Percentiles rank a stretch among this genome's conserved stretches.
These are phyloP conservation scores for Furcasterigmium sp. DNA, from an alignment of 2,329 filamentous ascomycete species.

Conservation along the genomic window DNA sequence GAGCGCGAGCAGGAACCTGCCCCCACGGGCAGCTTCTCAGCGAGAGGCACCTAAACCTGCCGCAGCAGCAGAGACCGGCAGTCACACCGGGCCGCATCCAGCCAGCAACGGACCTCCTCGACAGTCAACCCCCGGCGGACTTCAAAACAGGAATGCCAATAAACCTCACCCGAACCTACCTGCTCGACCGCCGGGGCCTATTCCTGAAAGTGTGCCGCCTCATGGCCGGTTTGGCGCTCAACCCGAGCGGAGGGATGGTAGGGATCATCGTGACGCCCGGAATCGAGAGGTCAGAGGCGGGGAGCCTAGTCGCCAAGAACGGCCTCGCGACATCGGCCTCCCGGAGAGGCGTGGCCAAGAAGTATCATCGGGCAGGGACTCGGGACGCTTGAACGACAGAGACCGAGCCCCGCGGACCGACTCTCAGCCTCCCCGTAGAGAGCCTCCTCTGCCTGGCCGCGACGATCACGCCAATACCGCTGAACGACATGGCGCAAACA, in stretches of 20 bases:
- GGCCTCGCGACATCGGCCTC: conserved; percentile 33
- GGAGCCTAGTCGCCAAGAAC: conserved; percentile 34
- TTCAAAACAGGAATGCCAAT: conserved; percentile 4
- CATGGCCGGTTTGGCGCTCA: conserved; percentile 35
- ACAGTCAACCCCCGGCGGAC: conserved; percentile 23
- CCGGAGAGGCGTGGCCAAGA: conserved; percentile 39
- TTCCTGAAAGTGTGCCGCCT: conserved; percentile 40
- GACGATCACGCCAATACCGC: conserved; percentile 19
- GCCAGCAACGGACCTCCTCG: conserved; percentile 24
- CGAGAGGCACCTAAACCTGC: not conserved
- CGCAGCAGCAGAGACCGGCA: not conserved
- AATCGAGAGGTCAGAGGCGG: conserved; percentile 27
- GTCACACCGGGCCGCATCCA: not conserved
- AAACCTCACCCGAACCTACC: conserved; percentile 37
- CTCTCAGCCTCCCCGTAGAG: conserved; percentile 27
- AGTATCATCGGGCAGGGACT: conserved; percentile 21
- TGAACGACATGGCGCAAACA: conserved; percentile 24
- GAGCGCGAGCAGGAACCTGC: not conserved
- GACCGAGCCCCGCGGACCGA: conserved; percentile 26
- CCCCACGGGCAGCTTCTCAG: not conserved
- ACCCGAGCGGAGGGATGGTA: conserved; percentile 14
- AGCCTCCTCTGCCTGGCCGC: conserved; percentile 32
- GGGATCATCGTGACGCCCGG: conserved; percentile 22
- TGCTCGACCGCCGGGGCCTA: conserved; percentile 53
- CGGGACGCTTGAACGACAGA: conserved; percentile 30